Conservation (phyloP, 2,329 filamentous ascomycete genomes). For the Fusarium sp. region DNA sequence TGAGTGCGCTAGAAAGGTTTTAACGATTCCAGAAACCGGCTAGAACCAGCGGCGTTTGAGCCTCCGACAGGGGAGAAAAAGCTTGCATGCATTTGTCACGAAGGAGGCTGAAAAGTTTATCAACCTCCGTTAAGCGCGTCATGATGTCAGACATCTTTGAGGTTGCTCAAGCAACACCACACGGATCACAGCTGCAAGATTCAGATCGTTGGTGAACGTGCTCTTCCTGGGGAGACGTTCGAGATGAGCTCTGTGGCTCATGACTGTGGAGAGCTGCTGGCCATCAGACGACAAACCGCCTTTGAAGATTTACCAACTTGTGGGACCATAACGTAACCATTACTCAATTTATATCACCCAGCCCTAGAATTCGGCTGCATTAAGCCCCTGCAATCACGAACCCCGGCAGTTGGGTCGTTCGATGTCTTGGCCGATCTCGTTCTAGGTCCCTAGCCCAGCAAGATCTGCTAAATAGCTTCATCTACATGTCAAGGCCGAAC, state of each 20-base stretch:
- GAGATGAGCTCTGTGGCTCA: neutral
- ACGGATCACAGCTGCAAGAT: neutral
- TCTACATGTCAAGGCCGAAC: neutral
- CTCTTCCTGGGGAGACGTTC: conserved; percentile 7
- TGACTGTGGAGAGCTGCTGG: neutral
- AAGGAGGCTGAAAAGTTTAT: conserved; percentile 22
- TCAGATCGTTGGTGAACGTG: neutral
- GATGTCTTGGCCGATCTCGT: neutral
- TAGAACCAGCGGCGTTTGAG: conserved; percentile 4
- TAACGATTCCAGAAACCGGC: conserved; percentile 20
- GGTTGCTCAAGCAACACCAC: no score
- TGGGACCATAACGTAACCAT: conserved; percentile 40
- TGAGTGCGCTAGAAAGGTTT: conserved; percentile 17
- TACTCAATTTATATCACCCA: conserved; percentile 18
- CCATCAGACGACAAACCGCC: conserved; percentile 10
- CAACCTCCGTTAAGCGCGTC: conserved; percentile 1
- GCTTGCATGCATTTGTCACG: neutral
- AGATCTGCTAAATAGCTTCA: neutral
- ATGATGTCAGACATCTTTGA: conserved; percentile 11
- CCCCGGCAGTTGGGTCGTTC: neutral
- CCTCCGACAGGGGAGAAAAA: neutral
- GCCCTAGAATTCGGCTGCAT: neutral
- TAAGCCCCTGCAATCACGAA: neutral
- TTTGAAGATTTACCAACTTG: conserved; percentile 1
- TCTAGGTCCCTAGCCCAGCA: neutral